Conservation (phyloP, 2,329 filamentous ascomycete genomes). For the Hymenoscyphus albidus region DNA sequence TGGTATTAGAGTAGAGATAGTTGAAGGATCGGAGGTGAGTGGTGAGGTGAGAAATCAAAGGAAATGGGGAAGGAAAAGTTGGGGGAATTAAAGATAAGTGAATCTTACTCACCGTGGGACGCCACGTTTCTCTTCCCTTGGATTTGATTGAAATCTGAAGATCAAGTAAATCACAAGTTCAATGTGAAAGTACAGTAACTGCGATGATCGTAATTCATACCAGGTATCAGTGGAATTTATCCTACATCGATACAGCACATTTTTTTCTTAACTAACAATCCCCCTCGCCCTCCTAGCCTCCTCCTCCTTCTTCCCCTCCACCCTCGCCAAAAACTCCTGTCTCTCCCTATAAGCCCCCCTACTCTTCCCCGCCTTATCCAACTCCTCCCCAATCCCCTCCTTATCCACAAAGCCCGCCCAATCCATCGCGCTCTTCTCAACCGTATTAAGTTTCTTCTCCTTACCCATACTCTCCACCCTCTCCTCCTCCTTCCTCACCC, state of each 20-base stretch:
- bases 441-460: slow-evolving; percentile 64
- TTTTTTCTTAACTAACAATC: slow-evolving; percentile 17
- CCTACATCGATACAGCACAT: background rate
- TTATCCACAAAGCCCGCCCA: slow-evolving; percentile 70
- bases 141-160: too few species aligned
- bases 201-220: background rate
- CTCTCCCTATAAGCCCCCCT: slow-evolving; percentile 60
- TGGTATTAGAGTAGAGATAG: too few species aligned
- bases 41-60: too few species aligned
- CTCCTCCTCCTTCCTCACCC: slow-evolving; percentile 39
- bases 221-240: background rate
- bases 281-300: slow-evolving; percentile 52
- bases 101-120: too few species aligned
- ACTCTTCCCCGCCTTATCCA: slow-evolving; percentile 60
- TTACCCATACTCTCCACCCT: slow-evolving; percentile 42
- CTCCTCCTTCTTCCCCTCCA: slow-evolving; percentile 59
- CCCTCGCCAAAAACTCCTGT: slow-evolving; percentile 63
- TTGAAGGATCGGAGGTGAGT: too few species aligned
- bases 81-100: too few species aligned
- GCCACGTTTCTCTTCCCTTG: too few species aligned
- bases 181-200: background rate
- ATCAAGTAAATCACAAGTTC: too few species aligned
- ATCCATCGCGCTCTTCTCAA: slow-evolving; percentile 70
- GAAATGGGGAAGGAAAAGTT: too few species aligned
- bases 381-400: slow-evolving; percentile 66